phyloP scores from a whole-genome alignment of 2,329 filamentous ascomycete species.

The Leptographium lundbergii region DNA sequence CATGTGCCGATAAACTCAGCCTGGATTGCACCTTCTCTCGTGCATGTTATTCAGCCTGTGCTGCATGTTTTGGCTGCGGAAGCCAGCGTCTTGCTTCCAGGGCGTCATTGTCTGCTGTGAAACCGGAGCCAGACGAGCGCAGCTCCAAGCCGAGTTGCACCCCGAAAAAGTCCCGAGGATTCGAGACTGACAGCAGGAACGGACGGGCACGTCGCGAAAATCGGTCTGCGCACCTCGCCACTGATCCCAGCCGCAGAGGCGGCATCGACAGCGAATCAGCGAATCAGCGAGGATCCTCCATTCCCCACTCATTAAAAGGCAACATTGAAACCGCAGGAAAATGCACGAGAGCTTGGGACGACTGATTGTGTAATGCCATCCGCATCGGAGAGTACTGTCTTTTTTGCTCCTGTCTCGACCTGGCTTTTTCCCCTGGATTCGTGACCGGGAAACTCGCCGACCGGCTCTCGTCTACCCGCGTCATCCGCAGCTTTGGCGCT shows the following conservation, averaged over 20 bases:
- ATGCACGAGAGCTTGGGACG: not conserved
- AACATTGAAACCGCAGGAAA: conserved; percentile 5
- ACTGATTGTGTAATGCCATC: not conserved
- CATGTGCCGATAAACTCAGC: not conserved
- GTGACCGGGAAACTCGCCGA: not conserved
- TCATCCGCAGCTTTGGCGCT: not conserved
- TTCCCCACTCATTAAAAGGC: conserved; percentile 5
- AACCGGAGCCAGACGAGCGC: too few species aligned
- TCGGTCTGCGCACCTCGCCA: not conserved
- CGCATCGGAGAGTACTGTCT: not conserved
- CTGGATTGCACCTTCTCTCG: not conserved
- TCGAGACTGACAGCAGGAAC: not conserved
- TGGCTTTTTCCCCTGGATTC: not conserved
- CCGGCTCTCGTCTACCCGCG: not conserved
- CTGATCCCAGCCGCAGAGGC: not conserved
- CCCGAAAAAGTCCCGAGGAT: not conserved
- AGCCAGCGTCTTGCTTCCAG: not conserved
- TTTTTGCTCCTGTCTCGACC: not conserved
- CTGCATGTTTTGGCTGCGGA: not conserved
- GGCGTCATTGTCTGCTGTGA: not conserved
- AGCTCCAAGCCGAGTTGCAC: too few species aligned
- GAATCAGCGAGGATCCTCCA: conserved; percentile 2
- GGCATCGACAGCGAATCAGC: conserved; percentile 4
- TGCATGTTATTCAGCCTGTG: not conserved
- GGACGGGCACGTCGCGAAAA: not conserved